Percentiles rank a stretch among this genome's conserved stretches.
Conservation (phyloP, 768 basidiomycete species). For the Agrocybe praecox region DNA sequence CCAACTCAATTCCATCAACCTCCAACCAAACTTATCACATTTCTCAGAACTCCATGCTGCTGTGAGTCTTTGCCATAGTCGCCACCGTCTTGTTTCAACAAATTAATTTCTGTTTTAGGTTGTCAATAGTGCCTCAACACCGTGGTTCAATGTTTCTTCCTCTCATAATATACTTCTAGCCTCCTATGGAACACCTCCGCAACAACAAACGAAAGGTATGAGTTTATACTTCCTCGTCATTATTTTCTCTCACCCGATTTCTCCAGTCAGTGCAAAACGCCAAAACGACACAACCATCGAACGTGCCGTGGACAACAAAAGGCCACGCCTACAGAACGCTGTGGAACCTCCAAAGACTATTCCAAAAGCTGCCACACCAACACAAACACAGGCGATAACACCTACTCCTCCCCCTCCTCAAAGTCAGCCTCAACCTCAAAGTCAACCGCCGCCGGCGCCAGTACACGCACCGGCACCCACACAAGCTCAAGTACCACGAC, state of each 20-base stretch:
- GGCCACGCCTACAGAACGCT: constrained; percentile 33
- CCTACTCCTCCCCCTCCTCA: not conserved
- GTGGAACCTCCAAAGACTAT: constrained; percentile 18
- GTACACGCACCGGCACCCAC: not conserved
- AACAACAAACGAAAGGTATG: constrained; percentile 30
- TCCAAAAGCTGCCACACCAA: constrained; percentile 16
- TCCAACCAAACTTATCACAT: constrained; percentile 43
- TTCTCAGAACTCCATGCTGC: constrained; percentile 53
- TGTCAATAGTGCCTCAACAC: constrained; percentile 27
- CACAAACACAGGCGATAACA: constrained; percentile 1
- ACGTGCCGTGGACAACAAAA: constrained; percentile 50
- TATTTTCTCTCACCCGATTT: constrained; percentile 5
- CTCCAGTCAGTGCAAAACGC: constrained; percentile 41
- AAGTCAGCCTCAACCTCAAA: not conserved
- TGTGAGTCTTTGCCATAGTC: constrained; percentile 27
- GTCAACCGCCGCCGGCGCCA: not conserved
- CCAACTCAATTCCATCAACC: constrained; percentile 51
- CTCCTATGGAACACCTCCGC: constrained; percentile 40
- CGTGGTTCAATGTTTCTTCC: constrained; percentile 59
- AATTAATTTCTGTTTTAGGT: constrained; percentile 9
- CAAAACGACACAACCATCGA: constrained; percentile 36
- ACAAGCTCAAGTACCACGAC: not conserved
- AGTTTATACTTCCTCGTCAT: not conserved
- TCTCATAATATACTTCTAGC: constrained; percentile 49
- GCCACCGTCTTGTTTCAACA: constrained; percentile 14